These are phyloP conservation scores for Coemansia sp. DNA, from an alignment of 192 early-diverging fungal genomes.

Conservation along the genomic window DNA sequence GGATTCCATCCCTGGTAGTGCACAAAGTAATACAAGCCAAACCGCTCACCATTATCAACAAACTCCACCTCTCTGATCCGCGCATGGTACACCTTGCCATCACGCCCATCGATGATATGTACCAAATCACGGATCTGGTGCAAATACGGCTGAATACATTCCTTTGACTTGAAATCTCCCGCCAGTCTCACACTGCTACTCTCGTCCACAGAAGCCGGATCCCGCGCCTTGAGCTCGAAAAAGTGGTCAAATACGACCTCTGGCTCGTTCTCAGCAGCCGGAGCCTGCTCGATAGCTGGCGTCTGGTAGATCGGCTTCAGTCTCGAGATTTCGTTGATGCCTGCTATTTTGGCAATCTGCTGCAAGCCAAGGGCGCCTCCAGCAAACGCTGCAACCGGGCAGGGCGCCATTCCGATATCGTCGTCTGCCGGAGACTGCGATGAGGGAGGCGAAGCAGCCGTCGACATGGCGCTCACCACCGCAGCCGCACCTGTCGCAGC, in stretches of 20 bases:
- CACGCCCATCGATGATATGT: conserved; percentile 29
- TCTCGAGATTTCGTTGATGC: conserved; percentile 23
- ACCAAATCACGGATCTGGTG: conserved; percentile 15
- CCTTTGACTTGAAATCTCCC: conserved; percentile 1
- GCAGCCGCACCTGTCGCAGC: not conserved
- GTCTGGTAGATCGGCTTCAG: conserved; percentile 16
- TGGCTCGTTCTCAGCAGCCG: conserved; percentile 15
- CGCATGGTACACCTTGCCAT: conserved; percentile 33
- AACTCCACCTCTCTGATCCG: conserved; percentile 23
- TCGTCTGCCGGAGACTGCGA: not conserved
- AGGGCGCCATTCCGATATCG: not conserved
- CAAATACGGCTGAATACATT: conserved; percentile 37
- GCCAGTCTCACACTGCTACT: not conserved
- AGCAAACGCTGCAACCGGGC: not conserved
- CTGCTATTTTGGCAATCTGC: conserved; percentile 2
- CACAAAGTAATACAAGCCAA: conserved; percentile 43
- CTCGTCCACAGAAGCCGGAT: not conserved
- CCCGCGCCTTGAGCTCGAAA: conserved; percentile 1
- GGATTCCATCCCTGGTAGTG: conserved; percentile 43
- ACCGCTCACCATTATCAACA: conserved; percentile 15
- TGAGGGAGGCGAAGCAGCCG: not conserved
- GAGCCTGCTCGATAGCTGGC: not conserved
- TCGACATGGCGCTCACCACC: not conserved
- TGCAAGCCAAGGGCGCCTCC: not conserved
- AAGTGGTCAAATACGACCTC: conserved; percentile 40